Percentiles rank a stretch among this genome's conserved stretches.
phyloP scores from a whole-genome alignment of 768 basidiomycete genomes.

The Clavulina sp. region DNA sequence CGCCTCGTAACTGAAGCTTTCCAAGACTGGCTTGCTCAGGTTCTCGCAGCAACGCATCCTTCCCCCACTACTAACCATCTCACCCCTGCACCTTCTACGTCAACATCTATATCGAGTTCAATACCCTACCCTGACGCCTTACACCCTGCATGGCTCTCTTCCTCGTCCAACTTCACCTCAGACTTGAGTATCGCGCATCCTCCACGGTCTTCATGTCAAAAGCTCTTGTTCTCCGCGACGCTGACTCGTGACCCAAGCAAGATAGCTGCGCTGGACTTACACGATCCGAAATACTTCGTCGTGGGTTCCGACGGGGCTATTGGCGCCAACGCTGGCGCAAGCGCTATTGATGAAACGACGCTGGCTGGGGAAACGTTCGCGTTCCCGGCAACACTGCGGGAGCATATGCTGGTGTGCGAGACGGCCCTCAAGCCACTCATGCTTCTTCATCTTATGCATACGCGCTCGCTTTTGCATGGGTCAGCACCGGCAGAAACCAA shows the following conservation, averaged over 20 bases:
- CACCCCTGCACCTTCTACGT: neutral
- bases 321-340: constrained; percentile 16
- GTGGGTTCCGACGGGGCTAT: constrained; percentile 34
- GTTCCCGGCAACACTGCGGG: constrained; percentile 71
- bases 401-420: constrained; percentile 71
- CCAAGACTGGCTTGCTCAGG: constrained; percentile 83
- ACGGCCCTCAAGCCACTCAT: constrained; percentile 72
- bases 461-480: too few relatives aligned
- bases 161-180: constrained; percentile 25
- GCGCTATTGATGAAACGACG: constrained; percentile 20
- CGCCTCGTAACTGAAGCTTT: constrained; percentile 89
- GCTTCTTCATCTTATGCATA: constrained; percentile 71
- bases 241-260: constrained; percentile 89
- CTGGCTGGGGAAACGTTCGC: constrained; percentile 57
- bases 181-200: constrained; percentile 40
- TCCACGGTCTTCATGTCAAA: constrained; percentile 95
- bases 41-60: constrained; percentile 54
- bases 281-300: constrained; percentile 74
- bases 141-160: constrained; percentile 39
- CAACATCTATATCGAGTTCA: neutral
- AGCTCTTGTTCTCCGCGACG: constrained; percentile 91
- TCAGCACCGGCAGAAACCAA: too few relatives aligned
- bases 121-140: constrained; percentile 34
- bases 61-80: constrained; percentile 11
- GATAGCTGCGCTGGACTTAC: constrained; percentile 61